These are phyloP conservation scores for Chytriomyces hyalinus DNA, from an alignment of 192 early-diverging fungal genomes.

Conservation along the genomic window DNA sequence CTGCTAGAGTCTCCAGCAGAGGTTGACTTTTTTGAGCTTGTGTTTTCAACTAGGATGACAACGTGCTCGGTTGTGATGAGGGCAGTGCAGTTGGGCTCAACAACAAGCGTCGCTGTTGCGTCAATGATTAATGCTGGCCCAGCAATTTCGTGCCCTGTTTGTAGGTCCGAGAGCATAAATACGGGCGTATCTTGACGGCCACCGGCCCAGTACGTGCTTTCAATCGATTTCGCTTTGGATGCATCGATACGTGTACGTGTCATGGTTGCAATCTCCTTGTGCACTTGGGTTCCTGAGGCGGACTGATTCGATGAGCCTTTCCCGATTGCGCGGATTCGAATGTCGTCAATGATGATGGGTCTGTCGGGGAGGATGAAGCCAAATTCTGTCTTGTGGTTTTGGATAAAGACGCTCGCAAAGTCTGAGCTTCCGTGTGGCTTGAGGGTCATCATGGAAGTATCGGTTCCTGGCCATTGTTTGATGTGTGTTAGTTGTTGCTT, in stretches of 20 bases:
- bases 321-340: slow-evolving; percentile 89
- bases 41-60: slow-evolving; percentile 32
- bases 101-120: slow-evolving; percentile 82
- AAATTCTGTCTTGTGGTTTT: slow-evolving; percentile 88
- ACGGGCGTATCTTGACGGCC: slow-evolving; percentile 76
- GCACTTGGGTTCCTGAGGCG: slow-evolving; percentile 41
- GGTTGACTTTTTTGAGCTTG: slow-evolving; percentile 33
- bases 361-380: slow-evolving; percentile 89
- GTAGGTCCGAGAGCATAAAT: slow-evolving; percentile 67
- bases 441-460: slow-evolving; percentile 88
- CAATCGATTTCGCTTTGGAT: neutral
- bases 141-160: slow-evolving; percentile 66
- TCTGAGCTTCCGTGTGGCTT: slow-evolving; percentile 61
- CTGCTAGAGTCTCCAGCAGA: slow-evolving; percentile 41
- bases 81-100: slow-evolving; percentile 81
- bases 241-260: slow-evolving; percentile 14
- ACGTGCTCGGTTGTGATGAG: slow-evolving; percentile 71
- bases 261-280: slow-evolving; percentile 55
- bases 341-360: slow-evolving; percentile 84
- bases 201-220: slow-evolving; percentile 75
- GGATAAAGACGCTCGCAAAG: slow-evolving; percentile 71
- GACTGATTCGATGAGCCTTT: slow-evolving; percentile 32
- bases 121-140: slow-evolving; percentile 95
- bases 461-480: slow-evolving; percentile 61
- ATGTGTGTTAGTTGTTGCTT: slow-evolving; percentile 63